Conservation (phyloP, 1,284 basidiomycete species). For the Amylostereum chailletii region DNA sequence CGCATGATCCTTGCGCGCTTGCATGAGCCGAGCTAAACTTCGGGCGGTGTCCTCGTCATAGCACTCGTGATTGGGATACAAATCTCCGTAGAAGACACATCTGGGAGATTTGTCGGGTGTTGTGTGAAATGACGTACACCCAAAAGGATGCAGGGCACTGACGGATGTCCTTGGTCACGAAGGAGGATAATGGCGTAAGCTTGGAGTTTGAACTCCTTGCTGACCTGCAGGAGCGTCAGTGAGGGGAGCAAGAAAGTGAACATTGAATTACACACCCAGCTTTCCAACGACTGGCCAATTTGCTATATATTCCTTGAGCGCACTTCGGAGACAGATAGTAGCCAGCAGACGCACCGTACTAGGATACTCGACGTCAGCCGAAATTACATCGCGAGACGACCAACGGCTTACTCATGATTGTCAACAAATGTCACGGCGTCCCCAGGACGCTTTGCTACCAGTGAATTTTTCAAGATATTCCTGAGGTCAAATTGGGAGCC, state of each 20-base stretch:
- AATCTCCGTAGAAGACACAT: slow-evolving; percentile 89
- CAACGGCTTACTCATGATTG: slow-evolving; percentile 63
- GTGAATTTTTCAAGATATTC: slow-evolving; percentile 47
- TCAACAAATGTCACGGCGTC: slow-evolving; percentile 79
- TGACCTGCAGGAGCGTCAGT: slow-evolving; percentile 40
- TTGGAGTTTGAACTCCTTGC: slow-evolving; percentile 60
- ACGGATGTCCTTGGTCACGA: slow-evolving; percentile 82
- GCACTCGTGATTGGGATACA: slow-evolving; percentile 66
- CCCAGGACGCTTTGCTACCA: slow-evolving; percentile 49
- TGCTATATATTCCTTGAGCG: slow-evolving; percentile 32
- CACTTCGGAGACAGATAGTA: too few species aligned
- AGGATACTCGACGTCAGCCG: too few species aligned
- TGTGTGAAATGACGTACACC: background rate
- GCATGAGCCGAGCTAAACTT: slow-evolving; percentile 44
- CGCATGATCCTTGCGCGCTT: slow-evolving; percentile 53
- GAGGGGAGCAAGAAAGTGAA: background rate
- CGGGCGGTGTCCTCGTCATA: slow-evolving; percentile 44
- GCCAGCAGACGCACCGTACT: too few species aligned
- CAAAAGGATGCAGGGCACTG: slow-evolving; percentile 21
- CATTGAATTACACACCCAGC: slow-evolving; percentile 50
- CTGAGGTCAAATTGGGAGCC: slow-evolving; percentile 60
- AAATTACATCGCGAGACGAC: background rate
- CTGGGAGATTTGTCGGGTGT: slow-evolving; percentile 27
- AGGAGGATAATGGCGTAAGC: slow-evolving; percentile 86
- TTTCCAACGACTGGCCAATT: slow-evolving; percentile 65